Evolutionary conservation across 2,329 filamentous ascomycete genomes (phyloP).

Genomic region (Dactylellina sp.): DNA sequence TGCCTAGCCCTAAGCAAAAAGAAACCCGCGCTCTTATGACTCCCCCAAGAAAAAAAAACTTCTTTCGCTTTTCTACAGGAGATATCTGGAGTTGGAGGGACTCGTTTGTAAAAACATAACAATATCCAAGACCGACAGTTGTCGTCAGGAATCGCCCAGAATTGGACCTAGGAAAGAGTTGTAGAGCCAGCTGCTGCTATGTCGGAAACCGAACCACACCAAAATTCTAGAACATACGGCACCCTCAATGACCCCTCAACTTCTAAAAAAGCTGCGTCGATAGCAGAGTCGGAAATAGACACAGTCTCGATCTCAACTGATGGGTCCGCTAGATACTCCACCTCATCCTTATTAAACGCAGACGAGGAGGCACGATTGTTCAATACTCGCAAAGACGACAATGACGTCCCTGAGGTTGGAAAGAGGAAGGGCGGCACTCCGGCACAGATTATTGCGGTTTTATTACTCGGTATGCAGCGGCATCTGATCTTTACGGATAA

Average conservation of each 20-base stretch:
- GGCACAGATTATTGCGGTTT: conserved; percentile 37
- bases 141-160: too few species aligned
- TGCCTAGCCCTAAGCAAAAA: not conserved
- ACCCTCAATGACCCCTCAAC: conserved; percentile 3
- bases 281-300: conserved; percentile 38
- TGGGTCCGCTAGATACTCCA: conserved; percentile 29
- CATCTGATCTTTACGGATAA: too few species aligned
- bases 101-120: too few species aligned
- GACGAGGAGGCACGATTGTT: conserved; percentile 40
- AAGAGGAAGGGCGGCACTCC: conserved; percentile 2
- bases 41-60: too few species aligned
- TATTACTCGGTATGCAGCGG: conserved; percentile 45
- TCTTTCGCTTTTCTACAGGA: too few species aligned
- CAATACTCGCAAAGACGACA: conserved; percentile 8
- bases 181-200: not conserved
- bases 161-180: too few species aligned
- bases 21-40: not conserved
- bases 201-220: not conserved
- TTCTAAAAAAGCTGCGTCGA: conserved; percentile 18
- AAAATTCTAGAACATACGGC: conserved; percentile 13
- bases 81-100: too few species aligned
- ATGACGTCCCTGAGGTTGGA: not conserved
- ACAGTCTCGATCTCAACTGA: conserved; percentile 48
- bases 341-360: conserved; percentile 25
- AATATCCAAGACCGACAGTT: too few species aligned